Percentiles rank a stretch among this genome's conserved stretches.
phyloP scores from a whole-genome alignment of 768 basidiomycete genomes.

The Thelephora aurantiotincta region DNA sequence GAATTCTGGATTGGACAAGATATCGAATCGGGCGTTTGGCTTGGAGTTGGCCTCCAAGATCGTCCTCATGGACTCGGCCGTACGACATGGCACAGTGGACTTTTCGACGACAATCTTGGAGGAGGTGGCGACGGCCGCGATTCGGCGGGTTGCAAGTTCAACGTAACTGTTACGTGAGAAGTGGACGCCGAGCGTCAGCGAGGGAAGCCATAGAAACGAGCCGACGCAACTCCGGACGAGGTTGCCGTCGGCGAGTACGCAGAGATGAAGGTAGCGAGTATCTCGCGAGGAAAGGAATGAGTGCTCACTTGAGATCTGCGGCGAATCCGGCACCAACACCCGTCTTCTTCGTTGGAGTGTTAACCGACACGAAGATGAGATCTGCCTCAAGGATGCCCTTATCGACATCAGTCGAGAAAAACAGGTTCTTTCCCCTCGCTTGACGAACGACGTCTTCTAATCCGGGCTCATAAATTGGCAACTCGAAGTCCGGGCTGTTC shows the following conservation, averaged over 20 bases:
- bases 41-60: slow-evolving; percentile 98
- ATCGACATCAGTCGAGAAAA: slow-evolving; percentile 94
- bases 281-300: too few relatives aligned
- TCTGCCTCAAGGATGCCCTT: slow-evolving; percentile 89
- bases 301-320: slow-evolving; percentile 88
- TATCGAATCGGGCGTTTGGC: slow-evolving; percentile 84
- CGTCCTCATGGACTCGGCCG: slow-evolving; percentile 97
- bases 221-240: background rate
- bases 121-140: slow-evolving; percentile 79
- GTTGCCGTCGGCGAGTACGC: slow-evolving; percentile 1
- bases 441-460: slow-evolving; percentile 80
- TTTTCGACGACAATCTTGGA: slow-evolving; percentile 99
- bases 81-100: slow-evolving; percentile 97
- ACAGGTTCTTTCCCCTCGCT: slow-evolving; percentile 88
- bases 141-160: slow-evolving; percentile 91
- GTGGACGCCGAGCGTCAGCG: background rate
- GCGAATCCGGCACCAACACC: slow-evolving; percentile 97
- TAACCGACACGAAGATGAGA: slow-evolving; percentile 96
- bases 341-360: slow-evolving; percentile 97
- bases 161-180: slow-evolving; percentile 55
- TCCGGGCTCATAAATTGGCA: slow-evolving; percentile 98
- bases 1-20: slow-evolving; percentile 99
- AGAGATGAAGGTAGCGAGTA: background rate
- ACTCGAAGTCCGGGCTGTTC: slow-evolving; percentile 73
- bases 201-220: background rate